Percentiles rank a stretch among this genome's conserved stretches.
phyloP scores from a whole-genome alignment of 2,329 filamentous ascomycete genomes.

The Epichloe glyceriae region DNA sequence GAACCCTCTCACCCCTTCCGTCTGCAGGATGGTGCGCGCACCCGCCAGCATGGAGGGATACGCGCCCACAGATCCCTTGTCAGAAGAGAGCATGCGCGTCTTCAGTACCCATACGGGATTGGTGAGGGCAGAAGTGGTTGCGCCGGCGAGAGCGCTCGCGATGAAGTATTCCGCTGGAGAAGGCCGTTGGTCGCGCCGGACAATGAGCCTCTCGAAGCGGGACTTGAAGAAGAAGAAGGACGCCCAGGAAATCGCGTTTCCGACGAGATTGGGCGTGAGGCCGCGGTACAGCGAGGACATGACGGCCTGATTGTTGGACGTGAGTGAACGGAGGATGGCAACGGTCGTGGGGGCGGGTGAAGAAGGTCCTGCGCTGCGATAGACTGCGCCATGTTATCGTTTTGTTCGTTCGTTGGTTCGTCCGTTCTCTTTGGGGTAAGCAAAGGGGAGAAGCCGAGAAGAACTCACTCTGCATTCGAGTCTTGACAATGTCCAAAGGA shows the following conservation, averaged over 20 bases:
- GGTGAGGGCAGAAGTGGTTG: constrained; percentile 67
- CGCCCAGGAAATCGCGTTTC: constrained; percentile 82
- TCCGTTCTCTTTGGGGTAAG: neutral
- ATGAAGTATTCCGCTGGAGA: constrained; percentile 64
- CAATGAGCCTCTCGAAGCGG: constrained; percentile 35
- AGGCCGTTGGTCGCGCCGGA: constrained; percentile 13
- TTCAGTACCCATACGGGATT: constrained; percentile 98
- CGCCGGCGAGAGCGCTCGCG: constrained; percentile 57
- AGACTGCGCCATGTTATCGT: constrained; percentile 25
- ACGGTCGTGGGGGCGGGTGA: constrained; percentile 32
- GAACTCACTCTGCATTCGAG: constrained; percentile 70
- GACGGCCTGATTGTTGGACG: constrained; percentile 35
- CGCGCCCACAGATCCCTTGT: constrained; percentile 58
- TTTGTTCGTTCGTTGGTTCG: neutral
- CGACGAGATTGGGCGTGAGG: constrained; percentile 77
- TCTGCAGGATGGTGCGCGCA: constrained; percentile 47
- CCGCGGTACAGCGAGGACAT: constrained; percentile 73
- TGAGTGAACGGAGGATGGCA: constrained; percentile 37
- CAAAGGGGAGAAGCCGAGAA: neutral
- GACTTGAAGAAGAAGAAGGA: constrained; percentile 77
- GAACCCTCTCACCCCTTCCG: constrained; percentile 68
- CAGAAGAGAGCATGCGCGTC: constrained; percentile 87
- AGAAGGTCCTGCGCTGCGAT: constrained; percentile 29
- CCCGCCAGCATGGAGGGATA: constrained; percentile 71
- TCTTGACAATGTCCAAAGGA: constrained; percentile 93